A percentile compares a stretch with the other conserved stretches of the same genome.
These are phyloP conservation scores for Candida tammaniensis DNA, from an alignment of 805 yeast species.

Conservation along the genomic window DNA sequence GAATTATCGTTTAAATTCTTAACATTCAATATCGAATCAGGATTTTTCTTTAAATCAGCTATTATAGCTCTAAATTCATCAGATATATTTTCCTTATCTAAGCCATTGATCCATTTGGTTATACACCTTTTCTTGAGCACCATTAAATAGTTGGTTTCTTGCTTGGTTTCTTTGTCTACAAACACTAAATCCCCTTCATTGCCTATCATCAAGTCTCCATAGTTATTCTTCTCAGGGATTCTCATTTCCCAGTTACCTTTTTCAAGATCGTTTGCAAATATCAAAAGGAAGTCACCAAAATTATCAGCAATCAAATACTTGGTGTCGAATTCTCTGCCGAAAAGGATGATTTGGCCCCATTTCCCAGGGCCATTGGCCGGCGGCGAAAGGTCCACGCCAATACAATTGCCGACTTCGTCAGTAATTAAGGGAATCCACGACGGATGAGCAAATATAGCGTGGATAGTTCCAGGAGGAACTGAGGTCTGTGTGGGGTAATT, in stretches of 20 bases:
- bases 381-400: constrained; percentile 74
- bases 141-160: constrained; percentile 40
- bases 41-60: constrained; percentile 19
- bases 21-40: constrained; percentile 18
- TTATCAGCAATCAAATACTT: constrained; percentile 82
- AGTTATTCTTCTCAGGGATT: constrained; percentile 46
- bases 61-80: constrained; percentile 14
- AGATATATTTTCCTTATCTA: constrained; percentile 18
- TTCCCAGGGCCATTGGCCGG: constrained; percentile 62
- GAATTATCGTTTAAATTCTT: constrained; percentile 17
- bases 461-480: constrained; percentile 73
- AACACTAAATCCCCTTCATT: constrained; percentile 74
- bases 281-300: constrained; percentile 84
- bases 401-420: constrained; percentile 87
- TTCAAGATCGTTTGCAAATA: constrained; percentile 85
- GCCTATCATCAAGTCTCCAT: constrained; percentile 57
- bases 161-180: constrained; percentile 55
- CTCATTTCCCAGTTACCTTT: constrained; percentile 74
- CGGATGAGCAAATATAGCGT: constrained; percentile 79
- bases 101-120: constrained; percentile 29
- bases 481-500: constrained; percentile 42
- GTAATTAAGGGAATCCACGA: constrained; percentile 91
- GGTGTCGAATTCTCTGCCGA: constrained; percentile 91
- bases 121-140: constrained; percentile 34
- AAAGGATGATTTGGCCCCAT: constrained; percentile 89